These are phyloP conservation scores for Pichia rugopelliculosa DNA, from an alignment of 805 yeast species.

Conservation along the genomic window DNA sequence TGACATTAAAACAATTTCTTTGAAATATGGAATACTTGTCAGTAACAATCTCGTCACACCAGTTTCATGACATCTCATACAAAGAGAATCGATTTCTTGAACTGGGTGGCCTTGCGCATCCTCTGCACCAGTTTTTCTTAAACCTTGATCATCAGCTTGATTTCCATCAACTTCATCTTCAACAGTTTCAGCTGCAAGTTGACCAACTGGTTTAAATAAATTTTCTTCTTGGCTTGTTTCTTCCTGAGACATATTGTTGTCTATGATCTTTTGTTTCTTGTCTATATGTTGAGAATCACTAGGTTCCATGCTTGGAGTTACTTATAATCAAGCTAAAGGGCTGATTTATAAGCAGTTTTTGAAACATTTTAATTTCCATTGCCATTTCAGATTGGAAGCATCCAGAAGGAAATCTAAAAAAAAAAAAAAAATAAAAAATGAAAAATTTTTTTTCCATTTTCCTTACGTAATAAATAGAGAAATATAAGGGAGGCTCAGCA, in stretches of 20 bases:
- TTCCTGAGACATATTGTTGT: slow-evolving; percentile 12
- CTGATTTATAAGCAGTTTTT: not conserved
- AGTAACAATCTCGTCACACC: slow-evolving; percentile 80
- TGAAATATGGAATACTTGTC: slow-evolving; percentile 85
- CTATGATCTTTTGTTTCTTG: slow-evolving; percentile 25
- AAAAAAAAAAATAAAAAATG: not conserved
- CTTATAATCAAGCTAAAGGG: not conserved
- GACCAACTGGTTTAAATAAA: slow-evolving; percentile 54
- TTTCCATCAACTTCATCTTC: slow-evolving; percentile 16
- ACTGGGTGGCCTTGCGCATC: slow-evolving; percentile 91
- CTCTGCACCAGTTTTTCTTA: slow-evolving; percentile 63
- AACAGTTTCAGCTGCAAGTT: slow-evolving; percentile 40
- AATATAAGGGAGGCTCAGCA: not conserved
- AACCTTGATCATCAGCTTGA: slow-evolving; percentile 18
- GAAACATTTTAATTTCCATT: not conserved
- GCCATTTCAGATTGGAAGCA: not conserved
- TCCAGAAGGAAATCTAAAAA: slow-evolving; percentile 5
- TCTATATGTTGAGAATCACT: slow-evolving; percentile 4
- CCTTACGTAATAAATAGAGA: not conserved
- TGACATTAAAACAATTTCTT: slow-evolving; percentile 89
- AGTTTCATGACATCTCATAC: slow-evolving; percentile 89
- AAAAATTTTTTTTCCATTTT: not conserved
- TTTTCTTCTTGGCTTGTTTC: slow-evolving; percentile 28
- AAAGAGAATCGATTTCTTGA: slow-evolving; percentile 88
- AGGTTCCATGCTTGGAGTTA: not conserved